Evolutionary conservation across 176 grass and related monocot species (phyloP), one percentile per base, ranked within the genome.

Genomic region (Pontederia crassipes): DNA sequence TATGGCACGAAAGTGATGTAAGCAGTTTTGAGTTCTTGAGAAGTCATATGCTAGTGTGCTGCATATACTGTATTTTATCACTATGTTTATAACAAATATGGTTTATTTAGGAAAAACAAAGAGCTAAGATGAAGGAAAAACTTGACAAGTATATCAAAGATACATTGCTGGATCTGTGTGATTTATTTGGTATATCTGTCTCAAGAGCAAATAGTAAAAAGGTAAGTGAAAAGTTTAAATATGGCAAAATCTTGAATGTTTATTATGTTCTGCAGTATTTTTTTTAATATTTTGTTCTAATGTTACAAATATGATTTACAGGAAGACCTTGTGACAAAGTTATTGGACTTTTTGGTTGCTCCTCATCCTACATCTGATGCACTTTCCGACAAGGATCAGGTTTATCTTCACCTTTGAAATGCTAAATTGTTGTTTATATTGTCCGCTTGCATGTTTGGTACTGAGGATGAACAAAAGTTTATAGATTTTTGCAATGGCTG

Each of bases 111-210:
- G 94, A 98, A 86, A 93, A 93, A 63, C 85, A 86, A 59, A 89
- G 88, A 78, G 88, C 85, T 46, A 98, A 98, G 69, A 82, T 81
- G 66, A 98, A 98, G 71, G 88, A 93, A 62, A 98, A 91, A 77
- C 87, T 98, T 75, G 94, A 98, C 79, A 98, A 83, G 79, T 98
- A 83, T 81, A 58, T 78, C 49, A 98, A 93, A 81, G 88, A 93
- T 16, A 64, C 49, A 10, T 71, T 98, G 51, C 45, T 86, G 52
- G 94, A 98, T 51, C 65, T 98, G n/a, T 98, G 84, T 77, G 89
- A 84, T 53, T 65, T 86, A 32, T 75, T 98, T 77, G 83, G 79
- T 74, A 85, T 98, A 79, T 75, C 94, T 46, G 78, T 74, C 79
- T 74, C 85, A 35, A 98, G 83, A 93, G 29, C 82, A 50, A 83